Base-by-base conservation (phyloP, 805 yeast species). In the Candida hungchunana region DNA sequence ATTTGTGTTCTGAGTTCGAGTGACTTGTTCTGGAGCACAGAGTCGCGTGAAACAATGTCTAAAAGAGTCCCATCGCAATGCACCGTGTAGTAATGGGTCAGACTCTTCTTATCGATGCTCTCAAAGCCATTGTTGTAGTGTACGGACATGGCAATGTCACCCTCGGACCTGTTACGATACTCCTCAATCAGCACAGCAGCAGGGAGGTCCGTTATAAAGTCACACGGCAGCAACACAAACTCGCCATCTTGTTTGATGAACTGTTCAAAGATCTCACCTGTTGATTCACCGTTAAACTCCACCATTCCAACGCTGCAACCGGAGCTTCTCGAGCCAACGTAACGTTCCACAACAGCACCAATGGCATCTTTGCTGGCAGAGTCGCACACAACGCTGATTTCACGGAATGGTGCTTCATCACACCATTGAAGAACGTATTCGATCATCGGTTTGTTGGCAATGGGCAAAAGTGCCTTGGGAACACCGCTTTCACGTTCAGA, bases 351-450 rank as follows among this genome's bases (percentile, higher is more conserved):
- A 12, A 73, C 76, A 11, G 58, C 58, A 17, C 61, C 57, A 14
- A 86, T 70, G 15, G 60, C 69, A 3, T 64, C 70, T 25, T 61
- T 56, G 21, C 75, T 70, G 3, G 65, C 71, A 9, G 60, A 54
- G 35, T 73, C 76, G 8, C 75, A 66, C 7, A 84, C 80, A 14
- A 89, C 68, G 15, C 83, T 76, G 31, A 84, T 73, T 30, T 73
- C 74, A 30, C 73, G 74, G 60, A 89, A 89, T 40, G 79, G 79
- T 3, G 94, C 96, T 54, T 72, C 70, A 52, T 79, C 88, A 66
- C 97, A 89, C 97, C 97, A 93, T 48, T 83, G 89, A 23, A 93
- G 67, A 3, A 83, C 94, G 55, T 86, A 83, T 51, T 80, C 81
- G 28, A 93, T 65, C 87, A 93, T 80, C 11, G 96, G 95, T 51